A percentile compares a stretch with the other conserved stretches of the same genome.
These are phyloP conservation scores for Chionographis japonica DNA, from an alignment of 106 monocot genomes.

Conservation along the genomic window DNA sequence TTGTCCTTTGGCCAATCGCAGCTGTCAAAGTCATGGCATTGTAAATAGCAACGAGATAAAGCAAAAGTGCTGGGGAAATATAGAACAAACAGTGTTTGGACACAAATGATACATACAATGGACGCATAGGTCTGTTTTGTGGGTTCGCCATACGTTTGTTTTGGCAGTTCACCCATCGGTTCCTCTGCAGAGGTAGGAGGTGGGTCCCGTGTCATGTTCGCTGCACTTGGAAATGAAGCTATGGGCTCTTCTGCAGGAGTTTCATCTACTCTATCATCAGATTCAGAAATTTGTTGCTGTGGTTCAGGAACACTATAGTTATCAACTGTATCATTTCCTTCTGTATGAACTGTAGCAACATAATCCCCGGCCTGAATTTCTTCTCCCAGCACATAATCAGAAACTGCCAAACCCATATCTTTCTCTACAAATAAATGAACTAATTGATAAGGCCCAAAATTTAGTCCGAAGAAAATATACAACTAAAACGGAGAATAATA, in stretches of 20 bases:
- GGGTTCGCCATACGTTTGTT: constrained; percentile 50
- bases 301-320: constrained; percentile 42
- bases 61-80: not conserved
- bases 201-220: constrained; percentile 18
- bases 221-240: constrained; percentile 34
- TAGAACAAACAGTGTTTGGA: not conserved
- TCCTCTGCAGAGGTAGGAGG: constrained; percentile 30
- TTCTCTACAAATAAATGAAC: not conserved
- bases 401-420: constrained; percentile 16
- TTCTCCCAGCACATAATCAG: constrained; percentile 31
- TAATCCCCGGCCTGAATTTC: constrained; percentile 21
- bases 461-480: too few relatives aligned
- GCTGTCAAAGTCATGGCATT: constrained; percentile 17
- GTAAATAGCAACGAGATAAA: not conserved
- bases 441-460: not conserved
- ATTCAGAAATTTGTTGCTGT: constrained; percentile 29
- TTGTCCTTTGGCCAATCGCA: constrained; percentile 47
- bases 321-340: constrained; percentile 35
- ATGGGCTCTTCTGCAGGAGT: constrained; percentile 31
- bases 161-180: constrained; percentile 39
- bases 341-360: constrained; percentile 14
- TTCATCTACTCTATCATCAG: constrained; percentile 40
- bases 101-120: constrained; percentile 42
- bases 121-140: constrained; percentile 84
- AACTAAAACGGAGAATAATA: too few relatives aligned